Base-by-base conservation (phyloP, 2,329 filamentous ascomycete genomes). In the Ophiostoma novo-ulmi region DNA sequence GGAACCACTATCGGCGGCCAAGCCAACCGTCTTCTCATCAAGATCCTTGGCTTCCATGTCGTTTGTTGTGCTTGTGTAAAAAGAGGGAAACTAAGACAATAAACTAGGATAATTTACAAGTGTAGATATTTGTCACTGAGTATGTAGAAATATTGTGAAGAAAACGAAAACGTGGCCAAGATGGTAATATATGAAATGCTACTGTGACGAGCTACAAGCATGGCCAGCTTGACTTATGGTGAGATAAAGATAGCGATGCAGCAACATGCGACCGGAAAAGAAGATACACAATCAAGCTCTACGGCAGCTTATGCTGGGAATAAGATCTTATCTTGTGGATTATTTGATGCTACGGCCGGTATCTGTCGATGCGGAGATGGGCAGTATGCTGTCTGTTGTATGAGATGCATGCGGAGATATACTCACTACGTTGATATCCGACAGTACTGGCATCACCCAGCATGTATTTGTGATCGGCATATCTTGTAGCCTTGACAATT, bases 21-120 rank as follows among this genome's bases (percentile, higher is more conserved):
- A n/a, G 41, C 48, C 67, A 20, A 61, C 67, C 14, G 48, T 63
- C 31, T 61, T 55, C 14, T 68, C 52, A n/a, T 26, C 67, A 8
- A n/a, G 10, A 14, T 36, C 41, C 26, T 55, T 68, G 35, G 31
- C 35, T 13, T 63, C 67, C 52, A 63, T 63, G 10, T 61, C 5
- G n/a, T 26, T 13, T 58, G 11, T 6, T 58, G 52, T 55, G 7
- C n/a, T 22, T 26, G 52, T 26, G 8, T 22, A 22, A 58, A 58
- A 48, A 48, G 14, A 48, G 7, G 44, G 7, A 14, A 48, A 48
- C 3, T 17, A 48, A n/a, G 44, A 17, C 6, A 48, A 6, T 1
- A 22, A 58, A 11, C 52, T 58, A 22, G 22, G 20, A 26, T 7
- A 58, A 22, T 58, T 10, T 11, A 58, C n/a, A 26, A 58, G 44